Evolutionary conservation across 2,329 filamentous ascomycete species (phyloP).

Genomic region (Clonostachys rosea): DNA sequence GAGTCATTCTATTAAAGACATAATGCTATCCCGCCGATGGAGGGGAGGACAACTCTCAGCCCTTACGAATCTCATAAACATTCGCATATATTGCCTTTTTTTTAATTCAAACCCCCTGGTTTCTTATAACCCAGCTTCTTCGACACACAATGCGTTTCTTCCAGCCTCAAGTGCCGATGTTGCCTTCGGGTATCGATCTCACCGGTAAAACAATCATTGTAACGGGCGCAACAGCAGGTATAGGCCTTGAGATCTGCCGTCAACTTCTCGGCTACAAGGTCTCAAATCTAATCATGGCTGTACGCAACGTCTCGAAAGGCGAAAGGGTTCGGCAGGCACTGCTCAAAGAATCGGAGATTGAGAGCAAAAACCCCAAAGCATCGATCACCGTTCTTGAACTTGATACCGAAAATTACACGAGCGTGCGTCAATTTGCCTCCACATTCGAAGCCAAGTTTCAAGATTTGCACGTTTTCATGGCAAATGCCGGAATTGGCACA

Average conservation of each 20-base stretch:
- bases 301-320: constrained; percentile 22
- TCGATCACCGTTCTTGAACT: constrained; percentile 7
- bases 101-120: too few relatives aligned
- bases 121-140: too few relatives aligned
- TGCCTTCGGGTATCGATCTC: constrained; percentile 5
- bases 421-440: constrained; percentile 5
- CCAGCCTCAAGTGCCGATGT: too few relatives aligned
- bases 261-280: constrained; percentile 27
- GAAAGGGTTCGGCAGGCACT: constrained; percentile 11
- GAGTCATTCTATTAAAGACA: too few relatives aligned
- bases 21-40: too few relatives aligned
- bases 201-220: constrained; percentile 25
- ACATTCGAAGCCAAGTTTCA: constrained; percentile 1
- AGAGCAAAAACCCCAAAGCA: constrained; percentile 5
- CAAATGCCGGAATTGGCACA: constrained; percentile 33
- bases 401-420: constrained; percentile 8
- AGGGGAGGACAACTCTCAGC: too few relatives aligned
- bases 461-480: constrained; percentile 34
- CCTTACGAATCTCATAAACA: too few relatives aligned
- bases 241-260: constrained; percentile 31
- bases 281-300: constrained; percentile 31
- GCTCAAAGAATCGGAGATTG: constrained; percentile 3
- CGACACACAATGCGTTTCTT: too few relatives aligned
- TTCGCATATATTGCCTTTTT: too few relatives aligned
- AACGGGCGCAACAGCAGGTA: constrained; percentile 36